These are phyloP conservation scores for Mycena alexandri DNA, from an alignment of 768 basidiomycete genomes.

Conservation along the genomic window DNA sequence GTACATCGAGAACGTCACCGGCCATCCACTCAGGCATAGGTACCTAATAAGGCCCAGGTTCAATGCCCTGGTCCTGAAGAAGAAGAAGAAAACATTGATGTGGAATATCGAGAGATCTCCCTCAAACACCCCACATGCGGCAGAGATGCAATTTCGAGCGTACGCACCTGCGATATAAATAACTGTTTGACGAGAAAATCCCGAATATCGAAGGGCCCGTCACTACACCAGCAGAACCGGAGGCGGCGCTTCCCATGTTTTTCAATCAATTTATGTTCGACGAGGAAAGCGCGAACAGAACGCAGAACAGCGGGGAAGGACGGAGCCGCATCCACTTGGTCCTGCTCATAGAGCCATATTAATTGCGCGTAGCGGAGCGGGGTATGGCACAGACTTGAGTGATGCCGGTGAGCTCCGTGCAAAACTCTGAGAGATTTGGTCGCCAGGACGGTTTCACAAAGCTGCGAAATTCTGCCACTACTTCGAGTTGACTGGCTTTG, in stretches of 20 bases:
- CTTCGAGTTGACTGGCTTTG: conserved; percentile 68
- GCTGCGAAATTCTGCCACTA: conserved; percentile 86
- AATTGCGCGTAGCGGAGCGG: conserved; percentile 24
- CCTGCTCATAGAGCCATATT: conserved; percentile 56
- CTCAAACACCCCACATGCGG: too few species aligned
- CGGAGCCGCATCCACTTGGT: conserved; percentile 84
- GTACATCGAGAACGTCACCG: conserved; percentile 82
- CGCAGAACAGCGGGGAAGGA: conserved; percentile 77
- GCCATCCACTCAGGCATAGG: conserved; percentile 80
- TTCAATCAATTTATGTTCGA: conserved; percentile 78
- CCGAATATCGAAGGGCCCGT: conserved; percentile 86
- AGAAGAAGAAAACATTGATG: too few species aligned
- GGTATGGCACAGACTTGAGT: conserved; percentile 75
- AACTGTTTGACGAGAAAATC: conserved; percentile 93
- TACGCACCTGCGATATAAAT: conserved; percentile 86
- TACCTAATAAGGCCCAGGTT: conserved; percentile 55
- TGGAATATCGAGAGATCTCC: too few species aligned
- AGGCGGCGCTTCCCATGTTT: conserved; percentile 66
- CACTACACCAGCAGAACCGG: conserved; percentile 86
- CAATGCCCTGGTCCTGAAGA: background rate
- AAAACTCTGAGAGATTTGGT: conserved; percentile 85
- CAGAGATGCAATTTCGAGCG: too few species aligned
- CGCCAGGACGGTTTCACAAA: conserved; percentile 92
- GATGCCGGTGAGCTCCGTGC: conserved; percentile 90
- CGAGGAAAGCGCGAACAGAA: conserved; percentile 75